Conservation (phyloP, 768 basidiomycete species). For the Leccinum uliginosum region DNA sequence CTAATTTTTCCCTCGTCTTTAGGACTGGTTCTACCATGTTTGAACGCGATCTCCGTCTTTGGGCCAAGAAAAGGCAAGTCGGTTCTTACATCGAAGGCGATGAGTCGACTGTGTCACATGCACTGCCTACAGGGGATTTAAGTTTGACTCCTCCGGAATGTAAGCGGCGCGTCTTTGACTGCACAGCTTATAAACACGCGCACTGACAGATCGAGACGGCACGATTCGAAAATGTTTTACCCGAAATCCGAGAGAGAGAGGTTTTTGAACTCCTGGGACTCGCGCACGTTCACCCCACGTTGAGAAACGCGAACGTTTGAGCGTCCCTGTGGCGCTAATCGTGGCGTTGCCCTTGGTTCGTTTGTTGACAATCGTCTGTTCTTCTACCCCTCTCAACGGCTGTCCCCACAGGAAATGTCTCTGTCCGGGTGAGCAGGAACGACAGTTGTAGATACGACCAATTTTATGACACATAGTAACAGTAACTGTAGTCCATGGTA, state of each 20-base stretch:
- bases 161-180: constrained; percentile 31
- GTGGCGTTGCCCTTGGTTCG: background rate
- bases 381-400: background rate
- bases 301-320: constrained; percentile 68
- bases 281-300: constrained; percentile 63
- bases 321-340: constrained; percentile 8
- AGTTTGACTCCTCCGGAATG: constrained; percentile 84
- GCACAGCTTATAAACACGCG: background rate
- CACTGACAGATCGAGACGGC: constrained; percentile 42
- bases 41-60: constrained; percentile 74
- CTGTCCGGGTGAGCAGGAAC: background rate
- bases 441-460: background rate
- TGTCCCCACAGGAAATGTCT: background rate
- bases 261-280: constrained; percentile 70
- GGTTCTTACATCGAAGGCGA: background rate
- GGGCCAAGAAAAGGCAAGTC: constrained; percentile 63
- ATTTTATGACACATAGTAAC: background rate
- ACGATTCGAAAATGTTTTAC: constrained; percentile 55
- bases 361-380: background rate
- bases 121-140: constrained; percentile 51
- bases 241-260: constrained; percentile 63
- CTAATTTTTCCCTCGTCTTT: background rate
- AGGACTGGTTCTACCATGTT: constrained; percentile 92
- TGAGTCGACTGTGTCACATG: background rate
- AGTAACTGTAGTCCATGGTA: background rate